Conservation (phyloP, 306 rosid genomes). For the Potentilla sterilis region DNA sequence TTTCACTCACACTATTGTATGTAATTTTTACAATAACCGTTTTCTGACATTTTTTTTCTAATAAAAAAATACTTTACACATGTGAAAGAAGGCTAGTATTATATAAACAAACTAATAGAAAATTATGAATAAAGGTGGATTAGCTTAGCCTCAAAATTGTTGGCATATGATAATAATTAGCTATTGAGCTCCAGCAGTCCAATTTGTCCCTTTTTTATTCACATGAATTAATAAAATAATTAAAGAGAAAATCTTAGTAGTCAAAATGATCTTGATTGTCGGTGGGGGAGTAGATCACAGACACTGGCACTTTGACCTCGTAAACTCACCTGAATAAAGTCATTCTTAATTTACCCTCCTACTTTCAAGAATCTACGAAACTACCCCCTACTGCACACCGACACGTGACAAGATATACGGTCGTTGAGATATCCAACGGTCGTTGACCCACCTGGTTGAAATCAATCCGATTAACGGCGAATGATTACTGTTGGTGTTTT, state of each 20-base stretch:
- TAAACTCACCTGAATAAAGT: background rate
- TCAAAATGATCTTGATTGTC: background rate
- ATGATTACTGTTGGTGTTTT: background rate
- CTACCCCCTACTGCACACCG: conserved; percentile 5
- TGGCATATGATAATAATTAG: too few relatives aligned
- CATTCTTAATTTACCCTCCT: conserved; percentile 10
- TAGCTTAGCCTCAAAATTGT: too few relatives aligned
- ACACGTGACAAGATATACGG: background rate
- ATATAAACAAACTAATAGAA: too few relatives aligned
- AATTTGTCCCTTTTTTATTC: too few relatives aligned
- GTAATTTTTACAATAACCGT: too few relatives aligned
- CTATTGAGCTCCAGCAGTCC: background rate
- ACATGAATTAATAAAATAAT: background rate
- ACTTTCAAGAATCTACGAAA: conserved; percentile 18
- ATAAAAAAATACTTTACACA: too few relatives aligned
- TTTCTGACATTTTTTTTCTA: too few relatives aligned
- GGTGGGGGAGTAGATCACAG: background rate
- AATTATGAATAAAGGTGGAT: too few relatives aligned
- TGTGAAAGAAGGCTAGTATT: too few relatives aligned
- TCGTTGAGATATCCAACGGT: background rate
- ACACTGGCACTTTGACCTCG: conserved; percentile 15
- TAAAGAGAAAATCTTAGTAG: background rate
- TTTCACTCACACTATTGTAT: too few relatives aligned
- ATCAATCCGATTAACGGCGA: background rate
- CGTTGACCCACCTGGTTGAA: too few relatives aligned